Evolutionary conservation across 108 stramenopile genomes (phyloP), one percentile per base, ranked within the genome.

Genomic region (Schizochytrium sp.): DNA sequence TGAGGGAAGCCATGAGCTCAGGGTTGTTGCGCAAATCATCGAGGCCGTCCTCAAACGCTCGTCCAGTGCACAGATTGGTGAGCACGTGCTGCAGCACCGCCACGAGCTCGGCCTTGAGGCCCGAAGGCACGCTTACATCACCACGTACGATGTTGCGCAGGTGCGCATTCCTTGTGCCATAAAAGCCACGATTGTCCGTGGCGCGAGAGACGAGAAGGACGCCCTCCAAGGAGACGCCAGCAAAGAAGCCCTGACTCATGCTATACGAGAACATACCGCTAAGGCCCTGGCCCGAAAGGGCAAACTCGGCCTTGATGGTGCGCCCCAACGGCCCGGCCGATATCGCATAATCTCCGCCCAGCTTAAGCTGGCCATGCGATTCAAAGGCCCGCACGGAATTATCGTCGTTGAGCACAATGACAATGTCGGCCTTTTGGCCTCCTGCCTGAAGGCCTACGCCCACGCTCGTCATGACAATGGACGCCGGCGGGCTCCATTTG

Each of bases 211-310:
- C 94, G 48, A 97, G 95, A 60, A 93, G 91, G 5, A 93, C 90
- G 55, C 97, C 97, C 90, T 97, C 97, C 59, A 97, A 89, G 29
- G 94, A 95, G 6, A 96, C 93, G 58, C 97, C 97, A 88, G 96
- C 91, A 72, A 96, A 97, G 28, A 97, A 87, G 5, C 97, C 97
- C 90, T 96, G 95, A 5, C 94, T 94, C 87, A 94, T 96, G 63
- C 96, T 95, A 87, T 97, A 97, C 18, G 97, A 96, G 41, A 96
- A 95, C 88, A 21, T 25, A 1, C 76, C 76, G 51, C 6, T 53
- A 34, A 83, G 4, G 19, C 76, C 76, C 18, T 34, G 44, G 48
- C 76, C 76, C 48, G 76, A 83, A 1, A 83, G 19, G 51, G 43
- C 76, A 34, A 83, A 45, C 5, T 83, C 76, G n/a, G 76, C 76